phyloP scores from a whole-genome alignment of 1,284 basidiomycete species.

The Clitocybe nebularis region DNA sequence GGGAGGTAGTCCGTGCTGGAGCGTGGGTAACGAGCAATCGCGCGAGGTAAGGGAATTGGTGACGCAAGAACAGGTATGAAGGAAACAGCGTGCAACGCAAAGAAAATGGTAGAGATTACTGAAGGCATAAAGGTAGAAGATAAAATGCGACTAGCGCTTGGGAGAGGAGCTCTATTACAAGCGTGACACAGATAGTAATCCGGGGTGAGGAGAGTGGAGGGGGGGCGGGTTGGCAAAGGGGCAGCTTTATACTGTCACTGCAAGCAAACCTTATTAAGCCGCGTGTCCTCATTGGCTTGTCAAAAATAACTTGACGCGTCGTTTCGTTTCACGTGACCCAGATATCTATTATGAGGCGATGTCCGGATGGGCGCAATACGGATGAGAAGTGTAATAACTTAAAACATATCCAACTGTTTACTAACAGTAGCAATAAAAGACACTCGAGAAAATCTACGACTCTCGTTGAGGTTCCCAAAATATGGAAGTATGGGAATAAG shows the following conservation, averaged over 20 bases:
- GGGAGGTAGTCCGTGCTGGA: neutral
- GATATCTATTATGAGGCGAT: too few relatives aligned
- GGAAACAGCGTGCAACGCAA: slow-evolving; percentile 35
- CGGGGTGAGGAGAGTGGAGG: slow-evolving; percentile 13
- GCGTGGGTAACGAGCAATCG: slow-evolving; percentile 3
- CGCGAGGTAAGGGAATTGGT: slow-evolving; percentile 19
- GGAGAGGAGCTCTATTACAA: slow-evolving; percentile 11
- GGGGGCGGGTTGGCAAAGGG: neutral
- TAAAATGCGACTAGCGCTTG: slow-evolving; percentile 26
- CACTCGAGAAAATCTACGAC: too few relatives aligned
- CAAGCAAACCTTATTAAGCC: slow-evolving; percentile 19
- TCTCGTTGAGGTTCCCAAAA: too few relatives aligned
- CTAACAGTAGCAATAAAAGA: too few relatives aligned
- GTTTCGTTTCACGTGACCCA: too few relatives aligned
- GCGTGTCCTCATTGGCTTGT: slow-evolving; percentile 17
- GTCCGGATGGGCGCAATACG: too few relatives aligned
- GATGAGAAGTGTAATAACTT: too few relatives aligned
- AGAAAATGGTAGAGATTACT: slow-evolving; percentile 31
- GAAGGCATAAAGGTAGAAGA: slow-evolving; percentile 30
- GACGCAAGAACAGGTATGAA: slow-evolving; percentile 30
- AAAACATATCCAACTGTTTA: too few relatives aligned
- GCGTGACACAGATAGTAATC: slow-evolving; percentile 12
- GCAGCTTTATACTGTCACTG: slow-evolving; percentile 6
- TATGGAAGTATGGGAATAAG: too few relatives aligned
- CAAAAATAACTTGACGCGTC: slow-evolving; percentile 10